phyloP scores from a whole-genome alignment of 352 stramenopile genomes.

The Phytophthora parvispora region DNA sequence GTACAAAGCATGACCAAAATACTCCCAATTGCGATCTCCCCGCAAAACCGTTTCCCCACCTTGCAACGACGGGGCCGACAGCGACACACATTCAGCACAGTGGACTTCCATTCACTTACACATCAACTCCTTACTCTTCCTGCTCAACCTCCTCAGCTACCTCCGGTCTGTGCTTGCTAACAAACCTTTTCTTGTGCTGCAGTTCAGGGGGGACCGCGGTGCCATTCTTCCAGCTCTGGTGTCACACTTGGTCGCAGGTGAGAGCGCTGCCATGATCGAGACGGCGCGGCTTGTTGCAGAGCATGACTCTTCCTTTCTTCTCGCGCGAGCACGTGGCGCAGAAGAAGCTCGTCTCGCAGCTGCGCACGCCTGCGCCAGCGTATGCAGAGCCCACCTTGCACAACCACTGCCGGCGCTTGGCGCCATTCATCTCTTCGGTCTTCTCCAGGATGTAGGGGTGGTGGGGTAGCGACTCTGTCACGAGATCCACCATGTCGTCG shows the following conservation, averaged over 20 bases:
- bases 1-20: slow-evolving; percentile 5
- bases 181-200: slow-evolving; percentile 22
- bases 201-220: slow-evolving; percentile 7
- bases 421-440: slow-evolving; percentile 23
- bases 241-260: slow-evolving; percentile 21
- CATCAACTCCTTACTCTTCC: background rate
- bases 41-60: slow-evolving; percentile 4
- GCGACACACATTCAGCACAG: slow-evolving; percentile 12
- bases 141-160: background rate
- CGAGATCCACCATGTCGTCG: slow-evolving; percentile 7
- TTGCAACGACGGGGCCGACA: slow-evolving; percentile 1
- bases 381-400: slow-evolving; percentile 32
- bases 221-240: slow-evolving; percentile 24
- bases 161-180: slow-evolving; percentile 7
- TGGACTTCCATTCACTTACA: background rate
- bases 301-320: slow-evolving; percentile 15
- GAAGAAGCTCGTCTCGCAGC: slow-evolving; percentile 30
- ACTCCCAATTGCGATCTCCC: slow-evolving; percentile 10
- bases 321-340: slow-evolving; percentile 7
- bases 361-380: slow-evolving; percentile 11
- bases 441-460: slow-evolving; percentile 4
- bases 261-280: slow-evolving; percentile 8
- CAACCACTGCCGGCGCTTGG: slow-evolving; percentile 25
- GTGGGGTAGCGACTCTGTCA: slow-evolving; percentile 5
- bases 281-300: slow-evolving; percentile 17